Base-by-base conservation (phyloP, 495 filamentous ascomycete species). In the Aspergillus panamensis region DNA sequence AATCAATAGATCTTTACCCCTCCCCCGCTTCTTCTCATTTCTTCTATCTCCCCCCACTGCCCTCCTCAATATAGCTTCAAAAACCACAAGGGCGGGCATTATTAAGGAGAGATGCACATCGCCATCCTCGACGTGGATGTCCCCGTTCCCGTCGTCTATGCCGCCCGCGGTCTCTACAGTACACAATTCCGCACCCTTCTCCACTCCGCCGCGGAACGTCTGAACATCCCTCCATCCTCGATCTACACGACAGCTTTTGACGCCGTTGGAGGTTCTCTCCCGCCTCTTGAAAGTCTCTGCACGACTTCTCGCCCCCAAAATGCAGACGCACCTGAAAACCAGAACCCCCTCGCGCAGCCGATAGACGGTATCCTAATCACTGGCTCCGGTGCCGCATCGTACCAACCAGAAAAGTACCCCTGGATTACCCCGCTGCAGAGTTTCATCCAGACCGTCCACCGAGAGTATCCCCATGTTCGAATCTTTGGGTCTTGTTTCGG, bases 401-500 rank as follows among this genome's bases (percentile, higher is more conserved):
- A 77, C 58, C 70, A 73, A 25, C 37, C 53, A 0, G 49, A 44
- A 21, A 59, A 61, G 7, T 16, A 67, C 14, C 66, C 73, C 6
- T 78, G 75, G 75, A 72, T 78, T 39, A 21, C 29, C 3, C 40
- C 60, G 3, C 58, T 78, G 3, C 48, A 67, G 33, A 49, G 54
- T 0, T 77, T 65, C 56, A 65, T 78, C 17, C 61, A 62, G 19
- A 68, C 48, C 8, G 71, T 77, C 48, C 73, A 76, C 60, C 39
- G 10, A 0, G 39, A 70, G 0, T 77, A 70, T 53, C 78, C 79
- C 0, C 51, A 69, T 8, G 69, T 83, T 12, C 74, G 72, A 58
- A 65, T 79, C 8, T 79, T 80, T 56, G 76, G 77, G 12, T 75
- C 76, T 17, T 80, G 76, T 60, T 80, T 80, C 60, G 77, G 77